Conservation (phyloP, 805 yeast genomes). For the Suhomyces vadensis region DNA sequence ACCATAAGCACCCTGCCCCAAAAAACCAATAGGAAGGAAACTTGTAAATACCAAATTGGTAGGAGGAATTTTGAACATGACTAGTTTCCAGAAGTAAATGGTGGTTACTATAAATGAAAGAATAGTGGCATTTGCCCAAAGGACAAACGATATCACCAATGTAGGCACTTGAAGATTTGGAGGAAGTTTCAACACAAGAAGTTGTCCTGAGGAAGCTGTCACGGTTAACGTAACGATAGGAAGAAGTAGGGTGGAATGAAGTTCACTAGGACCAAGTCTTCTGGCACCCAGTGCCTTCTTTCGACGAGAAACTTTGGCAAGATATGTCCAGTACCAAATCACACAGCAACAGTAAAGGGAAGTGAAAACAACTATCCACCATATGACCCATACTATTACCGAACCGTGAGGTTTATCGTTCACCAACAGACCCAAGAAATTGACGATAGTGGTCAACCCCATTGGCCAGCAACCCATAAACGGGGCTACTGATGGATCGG, state of each 20-base stretch:
- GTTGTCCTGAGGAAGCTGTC: conserved; percentile 67
- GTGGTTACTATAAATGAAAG: conserved; percentile 54
- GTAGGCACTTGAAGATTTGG: conserved; percentile 50
- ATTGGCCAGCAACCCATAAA: conserved; percentile 80
- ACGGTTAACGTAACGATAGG: conserved; percentile 85
- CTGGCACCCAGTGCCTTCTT: conserved; percentile 9
- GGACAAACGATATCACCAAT: conserved; percentile 52
- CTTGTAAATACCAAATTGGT: conserved; percentile 58
- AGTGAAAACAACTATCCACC: conserved; percentile 68
- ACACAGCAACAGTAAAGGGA: conserved; percentile 64
- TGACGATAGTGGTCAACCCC: conserved; percentile 71
- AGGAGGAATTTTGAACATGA: conserved; percentile 59
- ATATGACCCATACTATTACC: conserved; percentile 56
- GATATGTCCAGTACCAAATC: conserved; percentile 52
- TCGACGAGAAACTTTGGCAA: conserved; percentile 21
- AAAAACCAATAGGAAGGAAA: conserved; percentile 78
- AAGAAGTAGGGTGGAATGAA: conserved; percentile 62
- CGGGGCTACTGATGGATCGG: conserved; percentile 49
- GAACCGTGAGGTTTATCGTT: conserved; percentile 40
- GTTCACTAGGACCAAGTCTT: conserved; percentile 18
- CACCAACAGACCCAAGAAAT: conserved; percentile 51
- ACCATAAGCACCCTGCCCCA: conserved; percentile 84
- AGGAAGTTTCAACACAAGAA: conserved; percentile 49
- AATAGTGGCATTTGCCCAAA: conserved; percentile 70
- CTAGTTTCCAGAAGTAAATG: conserved; percentile 59